These are phyloP conservation scores for Pyrenula aspistea DNA, from an alignment of 495 filamentous ascomycete genomes.

Conservation along the genomic window DNA sequence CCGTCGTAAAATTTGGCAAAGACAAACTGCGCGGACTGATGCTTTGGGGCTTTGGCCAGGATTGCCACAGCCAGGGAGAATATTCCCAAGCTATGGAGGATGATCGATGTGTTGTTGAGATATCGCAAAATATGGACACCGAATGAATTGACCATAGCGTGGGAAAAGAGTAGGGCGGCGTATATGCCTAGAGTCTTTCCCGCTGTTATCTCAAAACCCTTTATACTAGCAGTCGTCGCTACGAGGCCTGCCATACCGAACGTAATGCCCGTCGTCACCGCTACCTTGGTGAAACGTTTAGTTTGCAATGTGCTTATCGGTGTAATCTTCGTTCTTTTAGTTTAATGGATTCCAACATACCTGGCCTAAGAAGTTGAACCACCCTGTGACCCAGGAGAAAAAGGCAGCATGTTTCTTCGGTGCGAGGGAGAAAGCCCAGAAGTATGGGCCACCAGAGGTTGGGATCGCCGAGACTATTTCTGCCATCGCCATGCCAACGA, in stretches of 20 bases:
- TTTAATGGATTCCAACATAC: background rate
- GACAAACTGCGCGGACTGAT: slow-evolving; percentile 47
- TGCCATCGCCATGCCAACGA: slow-evolving; percentile 48
- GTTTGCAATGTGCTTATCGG: too few species aligned
- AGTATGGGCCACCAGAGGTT: slow-evolving; percentile 52
- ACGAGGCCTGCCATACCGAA: slow-evolving; percentile 53
- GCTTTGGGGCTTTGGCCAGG: slow-evolving; percentile 47
- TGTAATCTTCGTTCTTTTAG: too few species aligned
- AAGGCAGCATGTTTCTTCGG: slow-evolving; percentile 43
- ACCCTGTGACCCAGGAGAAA: slow-evolving; percentile 53
- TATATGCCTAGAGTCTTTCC: slow-evolving; percentile 50
- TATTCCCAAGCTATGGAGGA: slow-evolving; percentile 47
- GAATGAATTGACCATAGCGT: slow-evolving; percentile 47
- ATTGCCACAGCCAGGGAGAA: slow-evolving; percentile 44
- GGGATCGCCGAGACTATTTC: slow-evolving; percentile 58
- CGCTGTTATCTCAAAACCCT: slow-evolving; percentile 35
- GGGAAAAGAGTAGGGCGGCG: slow-evolving; percentile 44
- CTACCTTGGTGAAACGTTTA: slow-evolving; percentile 25
- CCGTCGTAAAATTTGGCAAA: slow-evolving; percentile 48
- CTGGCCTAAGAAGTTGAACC: slow-evolving; percentile 27
- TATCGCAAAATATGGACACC: slow-evolving; percentile 43
- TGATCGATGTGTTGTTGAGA: slow-evolving; percentile 50
- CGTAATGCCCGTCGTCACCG: slow-evolving; percentile 55
- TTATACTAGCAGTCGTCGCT: slow-evolving; percentile 43
- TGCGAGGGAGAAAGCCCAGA: slow-evolving; percentile 53